Evolutionary conservation across 441 rosid species (phyloP).

Genomic region (Theobroma grandiflorum): DNA sequence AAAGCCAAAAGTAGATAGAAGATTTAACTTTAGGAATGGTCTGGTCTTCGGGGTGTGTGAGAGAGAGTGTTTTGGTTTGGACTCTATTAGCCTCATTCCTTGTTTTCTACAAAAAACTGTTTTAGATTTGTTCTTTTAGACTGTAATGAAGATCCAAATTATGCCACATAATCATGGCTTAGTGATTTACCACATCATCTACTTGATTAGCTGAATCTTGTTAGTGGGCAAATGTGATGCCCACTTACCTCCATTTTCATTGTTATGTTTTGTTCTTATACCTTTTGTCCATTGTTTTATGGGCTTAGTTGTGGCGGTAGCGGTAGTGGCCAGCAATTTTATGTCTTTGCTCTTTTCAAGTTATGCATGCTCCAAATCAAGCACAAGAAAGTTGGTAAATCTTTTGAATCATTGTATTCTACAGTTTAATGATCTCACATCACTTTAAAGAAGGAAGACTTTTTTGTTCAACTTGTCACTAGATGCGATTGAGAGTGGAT

Average conservation of each 20-base stretch:
- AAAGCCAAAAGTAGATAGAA: constrained; percentile 42
- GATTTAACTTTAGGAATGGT: constrained; percentile 37
- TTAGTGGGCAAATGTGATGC: constrained; percentile 33
- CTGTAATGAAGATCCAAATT: constrained; percentile 10
- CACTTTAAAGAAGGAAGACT: neutral
- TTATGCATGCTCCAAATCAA: constrained; percentile 14
- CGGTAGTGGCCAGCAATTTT: constrained; percentile 40
- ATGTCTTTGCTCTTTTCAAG: constrained; percentile 17
- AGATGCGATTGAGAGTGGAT: neutral
- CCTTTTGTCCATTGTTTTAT: neutral
- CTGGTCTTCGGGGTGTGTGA: constrained; percentile 28
- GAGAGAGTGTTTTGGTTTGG: constrained; percentile 14
- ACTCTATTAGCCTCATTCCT: constrained; percentile 22
- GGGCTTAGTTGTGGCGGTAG: constrained; percentile 24
- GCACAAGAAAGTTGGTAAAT: constrained; percentile 3
- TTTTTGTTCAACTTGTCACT: too few relatives aligned
- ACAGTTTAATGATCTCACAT: neutral
- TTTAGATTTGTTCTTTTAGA: neutral
- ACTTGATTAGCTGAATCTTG: neutral
- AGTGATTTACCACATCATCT: constrained; percentile 44
- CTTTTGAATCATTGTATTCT: neutral
- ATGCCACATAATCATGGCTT: constrained; percentile 17
- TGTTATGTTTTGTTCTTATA: neutral
- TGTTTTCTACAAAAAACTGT: constrained; percentile 6
- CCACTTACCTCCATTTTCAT: constrained; percentile 33